Conservation (phyloP, 73 alveolate species). For the Paramecium tetraurelia region DNA sequence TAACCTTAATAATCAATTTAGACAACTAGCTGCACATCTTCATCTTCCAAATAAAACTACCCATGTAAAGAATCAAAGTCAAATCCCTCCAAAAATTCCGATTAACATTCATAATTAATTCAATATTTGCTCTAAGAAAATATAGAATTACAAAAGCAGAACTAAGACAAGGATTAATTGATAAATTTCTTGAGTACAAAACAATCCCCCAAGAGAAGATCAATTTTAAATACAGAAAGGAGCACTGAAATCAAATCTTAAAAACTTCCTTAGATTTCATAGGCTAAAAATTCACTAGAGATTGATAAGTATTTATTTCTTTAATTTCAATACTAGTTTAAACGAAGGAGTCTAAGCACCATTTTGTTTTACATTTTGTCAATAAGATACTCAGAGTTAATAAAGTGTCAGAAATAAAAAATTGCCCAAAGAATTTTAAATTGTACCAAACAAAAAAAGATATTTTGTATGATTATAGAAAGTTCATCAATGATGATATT, state of each 20-base stretch:
- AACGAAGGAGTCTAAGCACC: neutral
- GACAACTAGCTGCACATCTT: constrained; percentile 3
- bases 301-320: neutral
- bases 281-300: neutral
- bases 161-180: constrained; percentile 10
- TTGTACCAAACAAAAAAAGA: constrained; percentile 16
- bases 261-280: neutral
- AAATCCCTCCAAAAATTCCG: neutral
- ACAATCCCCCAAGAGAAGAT: neutral
- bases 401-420: neutral
- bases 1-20: neutral
- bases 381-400: neutral
- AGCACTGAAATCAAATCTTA: neutral
- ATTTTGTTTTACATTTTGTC: neutral
- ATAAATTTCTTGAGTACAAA: neutral
- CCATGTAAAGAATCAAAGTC: neutral
- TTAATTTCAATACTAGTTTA: neutral
- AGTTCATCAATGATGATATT: neutral
- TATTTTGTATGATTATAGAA: neutral
- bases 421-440: constrained; percentile 6
- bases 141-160: neutral
- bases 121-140: neutral
- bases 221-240: neutral
- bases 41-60: neutral
- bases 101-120: neutral